Evolutionary conservation across 1,139 yeast species (phyloP).

Genomic region (Suhomyces yuchorum): DNA sequence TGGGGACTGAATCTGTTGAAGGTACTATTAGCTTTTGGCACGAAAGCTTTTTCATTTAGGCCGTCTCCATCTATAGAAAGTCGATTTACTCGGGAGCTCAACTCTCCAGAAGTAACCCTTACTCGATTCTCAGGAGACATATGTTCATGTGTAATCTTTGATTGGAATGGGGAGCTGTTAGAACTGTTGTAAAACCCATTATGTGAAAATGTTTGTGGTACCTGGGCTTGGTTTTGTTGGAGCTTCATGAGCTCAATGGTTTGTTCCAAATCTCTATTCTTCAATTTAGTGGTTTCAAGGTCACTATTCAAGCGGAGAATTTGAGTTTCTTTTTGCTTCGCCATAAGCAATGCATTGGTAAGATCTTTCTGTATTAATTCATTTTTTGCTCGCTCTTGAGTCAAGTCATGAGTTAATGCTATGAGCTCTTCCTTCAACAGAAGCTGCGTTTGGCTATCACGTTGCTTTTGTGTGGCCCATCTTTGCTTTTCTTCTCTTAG

Average conservation of each 20-base stretch:
- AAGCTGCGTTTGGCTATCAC: conserved; percentile 38
- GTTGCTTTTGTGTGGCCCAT: conserved; percentile 52
- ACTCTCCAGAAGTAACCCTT: conserved; percentile 40
- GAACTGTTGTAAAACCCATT: conserved; percentile 13
- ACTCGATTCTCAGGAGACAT: conserved; percentile 18
- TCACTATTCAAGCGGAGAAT: conserved; percentile 61
- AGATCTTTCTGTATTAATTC: conserved; percentile 51
- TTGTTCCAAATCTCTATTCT: conserved; percentile 53
- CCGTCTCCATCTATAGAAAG: conserved; percentile 45
- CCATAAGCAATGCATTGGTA: conserved; percentile 51
- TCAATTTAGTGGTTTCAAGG: conserved; percentile 53
- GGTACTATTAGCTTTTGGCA: conserved; percentile 16
- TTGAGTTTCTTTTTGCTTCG: conserved; percentile 70
- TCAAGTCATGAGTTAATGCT: conserved; percentile 42
- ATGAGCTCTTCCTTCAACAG: conserved; percentile 48
- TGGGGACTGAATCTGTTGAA: conserved; percentile 26
- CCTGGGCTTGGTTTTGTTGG: conserved; percentile 27
- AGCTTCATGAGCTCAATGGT: conserved; percentile 50
- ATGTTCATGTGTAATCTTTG: conserved; percentile 8
- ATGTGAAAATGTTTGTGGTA: conserved; percentile 9
- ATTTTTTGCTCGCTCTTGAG: conserved; percentile 32
- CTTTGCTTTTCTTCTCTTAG: conserved; percentile 54
- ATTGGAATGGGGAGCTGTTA: conserved; percentile 11
- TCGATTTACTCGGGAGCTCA: conserved; percentile 48
- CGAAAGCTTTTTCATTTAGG: conserved; percentile 21